These are phyloP conservation scores for Rubia occidens DNA, from an alignment of 305 asterid genomes.

Conservation along the genomic window DNA sequence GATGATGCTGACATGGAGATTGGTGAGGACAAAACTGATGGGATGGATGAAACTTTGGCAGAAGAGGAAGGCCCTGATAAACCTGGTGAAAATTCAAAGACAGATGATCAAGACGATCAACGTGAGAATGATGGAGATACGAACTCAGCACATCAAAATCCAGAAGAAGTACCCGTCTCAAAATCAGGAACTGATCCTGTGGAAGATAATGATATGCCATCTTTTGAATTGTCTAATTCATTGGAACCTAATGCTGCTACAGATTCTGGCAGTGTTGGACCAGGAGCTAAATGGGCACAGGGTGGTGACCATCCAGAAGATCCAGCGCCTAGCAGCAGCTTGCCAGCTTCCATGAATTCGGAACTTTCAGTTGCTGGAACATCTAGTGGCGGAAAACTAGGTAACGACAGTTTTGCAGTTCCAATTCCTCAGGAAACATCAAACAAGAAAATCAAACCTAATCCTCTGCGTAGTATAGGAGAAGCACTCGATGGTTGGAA, in stretches of 20 bases:
- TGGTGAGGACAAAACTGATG: constrained; percentile 29
- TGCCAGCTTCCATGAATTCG: constrained; percentile 43
- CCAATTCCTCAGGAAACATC: constrained; percentile 39
- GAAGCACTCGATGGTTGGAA: constrained; percentile 98
- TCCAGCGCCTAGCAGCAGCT: constrained; percentile 51
- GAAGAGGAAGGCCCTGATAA: constrained; percentile 37
- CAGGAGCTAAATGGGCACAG: constrained; percentile 41
- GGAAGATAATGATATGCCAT: constrained; percentile 23
- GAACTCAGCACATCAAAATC: constrained; percentile 34
- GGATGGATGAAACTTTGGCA: constrained; percentile 29
- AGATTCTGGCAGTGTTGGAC: constrained; percentile 36
- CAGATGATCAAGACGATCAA: constrained; percentile 27
- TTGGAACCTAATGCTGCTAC: constrained; percentile 30
- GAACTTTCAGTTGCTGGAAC: constrained; percentile 52
- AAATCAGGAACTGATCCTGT: constrained; percentile 29
- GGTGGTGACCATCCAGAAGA: constrained; percentile 37
- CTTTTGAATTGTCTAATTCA: constrained; percentile 34
- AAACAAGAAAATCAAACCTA: constrained; percentile 49
- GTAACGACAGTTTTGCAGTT: constrained; percentile 33
- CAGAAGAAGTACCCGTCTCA: constrained; percentile 25
- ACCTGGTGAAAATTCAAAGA: constrained; percentile 35
- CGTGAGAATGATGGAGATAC: constrained; percentile 35
- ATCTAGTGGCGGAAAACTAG: constrained; percentile 37
- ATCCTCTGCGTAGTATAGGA: constrained; percentile 83
- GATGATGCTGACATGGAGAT: constrained; percentile 32